Evolutionary conservation across 352 stramenopile species (phyloP), one percentile per base, ranked within the genome.

Genomic region (Salisapilia sapeloensis): DNA sequence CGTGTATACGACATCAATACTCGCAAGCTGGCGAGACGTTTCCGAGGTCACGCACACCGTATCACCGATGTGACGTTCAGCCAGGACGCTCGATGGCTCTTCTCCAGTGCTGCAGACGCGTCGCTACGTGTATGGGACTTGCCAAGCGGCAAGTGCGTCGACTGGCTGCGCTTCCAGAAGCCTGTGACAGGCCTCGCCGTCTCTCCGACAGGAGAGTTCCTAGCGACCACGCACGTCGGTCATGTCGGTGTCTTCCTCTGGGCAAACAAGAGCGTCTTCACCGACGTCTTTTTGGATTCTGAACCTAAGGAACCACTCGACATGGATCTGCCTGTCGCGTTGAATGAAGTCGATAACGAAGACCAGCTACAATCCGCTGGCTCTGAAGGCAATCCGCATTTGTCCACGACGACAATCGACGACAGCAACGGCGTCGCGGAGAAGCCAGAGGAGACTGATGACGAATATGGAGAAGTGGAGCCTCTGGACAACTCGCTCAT

Each of bases 261-360:
- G 90, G 87, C 86, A 9, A 96, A 97, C 58, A 85, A 81, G 22
- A 80, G 64, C 25, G 96, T 93, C 54, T 98, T 96, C 44, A 75
- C 74, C 29, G 61, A 92, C 8, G 70, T 96, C 30, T 89, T 91
- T 39, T 44, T 82, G 15, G 62, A 90, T 48, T 48, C 58, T 6
- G 66, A 85, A 41, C 75, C 86, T 1, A 58, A 48, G 13, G 37
- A 65, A 37, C 78, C 89, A 6, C 53, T 83, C 12, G 42, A 76
- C 22, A 94, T 97, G 60, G 83, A 95, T 41, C 84, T 96, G 57
- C 91, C 91, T 0, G 69, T 82, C 35, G 60, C 83, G 14, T 49
- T 94, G 17, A 87, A 87, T 22, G 75, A 90, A 39, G 65, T 82
- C 3, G 71, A 84, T 30, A 78, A 79, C 40, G 67, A 52, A 4